A percentile compares a stretch with the other conserved stretches of the same genome.
phyloP scores from a whole-genome alignment of 78 protist species.

The Dictyostelium firmibasis region DNA sequence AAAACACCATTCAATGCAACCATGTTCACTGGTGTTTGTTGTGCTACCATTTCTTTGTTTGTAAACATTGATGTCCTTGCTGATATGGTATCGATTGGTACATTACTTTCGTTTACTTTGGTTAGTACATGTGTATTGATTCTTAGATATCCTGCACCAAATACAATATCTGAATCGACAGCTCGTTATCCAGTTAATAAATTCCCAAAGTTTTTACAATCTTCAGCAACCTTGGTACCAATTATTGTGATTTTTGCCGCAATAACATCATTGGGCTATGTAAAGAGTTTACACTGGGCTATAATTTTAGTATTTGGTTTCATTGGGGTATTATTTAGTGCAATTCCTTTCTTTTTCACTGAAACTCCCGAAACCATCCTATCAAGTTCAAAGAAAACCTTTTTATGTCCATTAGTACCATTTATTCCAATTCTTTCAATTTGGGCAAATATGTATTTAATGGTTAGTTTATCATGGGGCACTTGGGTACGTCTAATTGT shows the following conservation, averaged over 20 bases:
- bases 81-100: constrained; percentile 85
- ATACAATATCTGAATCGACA: neutral
- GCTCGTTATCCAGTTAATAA: neutral
- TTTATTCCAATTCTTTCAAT: constrained; percentile 51
- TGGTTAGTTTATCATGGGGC: constrained; percentile 55
- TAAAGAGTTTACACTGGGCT: neutral
- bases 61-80: constrained; percentile 58
- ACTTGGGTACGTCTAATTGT: constrained; percentile 80
- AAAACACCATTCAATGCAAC: constrained; percentile 79
- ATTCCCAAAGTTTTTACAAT: constrained; percentile 35
- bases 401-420: constrained; percentile 58
- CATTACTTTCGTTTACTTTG: constrained; percentile 75
- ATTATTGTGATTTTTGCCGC: constrained; percentile 6
- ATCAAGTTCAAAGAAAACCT: neutral
- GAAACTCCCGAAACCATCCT: neutral
- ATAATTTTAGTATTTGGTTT: constrained; percentile 52
- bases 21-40: constrained; percentile 63
- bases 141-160: constrained; percentile 44
- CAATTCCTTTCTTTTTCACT: constrained; percentile 29
- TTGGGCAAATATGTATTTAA: constrained; percentile 69
- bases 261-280: constrained; percentile 9
- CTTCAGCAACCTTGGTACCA: neutral
- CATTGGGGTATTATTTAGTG: neutral
- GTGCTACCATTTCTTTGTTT: constrained; percentile 27
- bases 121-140: constrained; percentile 62